Evolutionary conservation across 352 stramenopile species (phyloP), one percentile per base, ranked within the genome.

Genomic region (Aphanomyces astaci): DNA sequence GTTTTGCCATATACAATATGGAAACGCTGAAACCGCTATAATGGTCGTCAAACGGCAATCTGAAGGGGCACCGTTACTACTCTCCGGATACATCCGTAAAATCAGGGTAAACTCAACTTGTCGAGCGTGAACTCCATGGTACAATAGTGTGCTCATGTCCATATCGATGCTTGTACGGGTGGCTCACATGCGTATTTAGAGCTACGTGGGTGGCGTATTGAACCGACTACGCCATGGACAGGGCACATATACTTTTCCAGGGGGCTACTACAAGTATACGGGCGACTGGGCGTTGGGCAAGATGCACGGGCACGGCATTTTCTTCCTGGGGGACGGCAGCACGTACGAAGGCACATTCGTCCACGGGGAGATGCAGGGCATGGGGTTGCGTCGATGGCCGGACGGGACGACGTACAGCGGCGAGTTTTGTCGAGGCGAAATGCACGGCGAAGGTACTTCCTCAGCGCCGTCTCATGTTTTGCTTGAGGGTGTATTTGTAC

Each of bases 261-360:
- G 76, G 39, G 80, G 79, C 9, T 86, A 82, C 56, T 56, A 84
- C 45, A 59, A 62, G 17, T 96, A 94, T 64, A 53, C 75, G 3
- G 89, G 89, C 33, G 64, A 88, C 22, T 96, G 89, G 88, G 65
- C 55, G 9, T 54, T 77, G 31, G 82, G 95, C 54, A 63, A 76
- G 15, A 95, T 95, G 54, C 73, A 91, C 24, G 83, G 81, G 39
- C 72, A 74, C 13, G 83, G 83, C 0, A 66, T 85, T n/a, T 89
- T 89, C 64, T 89, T 85, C 63, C 86, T 86, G 45, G 81, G 88
- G 32, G 81, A 91, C 15, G 83, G 83, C 19, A 65, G 62, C 4
- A 65, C 48, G 2, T 88, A 88, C 63, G 77, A 88, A 69, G 78
- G 81, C 11, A 72, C 78, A 2, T 90, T 90, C 49, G n/a, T 60